Percentiles rank a stretch among this genome's conserved stretches.
Conservation (phyloP, 148 eudicot genomes). For the Rhododendron griersonianum region DNA sequence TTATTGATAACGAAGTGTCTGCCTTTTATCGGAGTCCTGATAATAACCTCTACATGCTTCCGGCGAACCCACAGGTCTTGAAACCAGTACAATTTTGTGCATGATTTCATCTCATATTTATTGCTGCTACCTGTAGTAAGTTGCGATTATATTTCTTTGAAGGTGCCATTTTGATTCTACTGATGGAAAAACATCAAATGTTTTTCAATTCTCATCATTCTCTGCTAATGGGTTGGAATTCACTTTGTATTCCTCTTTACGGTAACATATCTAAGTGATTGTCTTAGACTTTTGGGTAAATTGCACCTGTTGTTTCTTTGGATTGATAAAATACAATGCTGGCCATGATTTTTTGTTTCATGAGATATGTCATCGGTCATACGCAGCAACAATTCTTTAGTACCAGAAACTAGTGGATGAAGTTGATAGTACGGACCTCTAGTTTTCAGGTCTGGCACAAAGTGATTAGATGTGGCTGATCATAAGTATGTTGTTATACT, state of each 20-base stretch:
- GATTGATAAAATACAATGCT: background rate
- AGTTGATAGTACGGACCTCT: background rate
- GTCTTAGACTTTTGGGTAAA: background rate
- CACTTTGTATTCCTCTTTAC: background rate
- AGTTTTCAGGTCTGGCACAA: background rate
- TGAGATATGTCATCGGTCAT: background rate
- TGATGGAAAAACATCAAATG: background rate
- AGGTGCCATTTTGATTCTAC: background rate
- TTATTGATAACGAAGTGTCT: conserved; percentile 78
- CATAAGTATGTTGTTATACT: background rate
- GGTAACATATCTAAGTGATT: background rate
- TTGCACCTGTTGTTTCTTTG: background rate
- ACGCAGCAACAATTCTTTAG: background rate
- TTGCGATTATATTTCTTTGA: background rate
- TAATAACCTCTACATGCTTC: conserved; percentile 94
- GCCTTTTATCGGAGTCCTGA: conserved; percentile 82
- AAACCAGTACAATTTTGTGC: background rate
- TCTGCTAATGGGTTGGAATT: background rate
- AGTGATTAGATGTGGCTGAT: background rate
- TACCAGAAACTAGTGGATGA: background rate
- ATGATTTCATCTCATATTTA: background rate
- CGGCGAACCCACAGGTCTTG: conserved; percentile 87
- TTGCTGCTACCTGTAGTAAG: background rate
- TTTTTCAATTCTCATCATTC: background rate
- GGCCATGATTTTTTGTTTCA: background rate